Evolutionary conservation across 345 rosid genomes (phyloP), one percentile per base, ranked within the genome.

Genomic region (Linum lewisii): DNA sequence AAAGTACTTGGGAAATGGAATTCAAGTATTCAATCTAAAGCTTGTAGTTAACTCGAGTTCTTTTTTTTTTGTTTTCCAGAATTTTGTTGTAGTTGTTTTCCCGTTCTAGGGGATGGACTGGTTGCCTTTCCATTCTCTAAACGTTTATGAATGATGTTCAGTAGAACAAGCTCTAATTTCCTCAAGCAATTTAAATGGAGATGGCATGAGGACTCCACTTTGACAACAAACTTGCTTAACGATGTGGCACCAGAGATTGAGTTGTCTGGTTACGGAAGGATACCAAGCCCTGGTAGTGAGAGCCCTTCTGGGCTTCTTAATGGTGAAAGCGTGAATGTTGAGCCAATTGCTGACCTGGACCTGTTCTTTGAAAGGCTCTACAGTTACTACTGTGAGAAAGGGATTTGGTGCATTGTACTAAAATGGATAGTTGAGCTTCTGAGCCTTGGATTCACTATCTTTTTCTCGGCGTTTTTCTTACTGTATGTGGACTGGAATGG

Each of bases 361-460:
- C 79, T 90, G 32, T 94, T 94, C 76, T 82, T 94, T 24, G 97
- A 88, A 75, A 84, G 82, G 73, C 81, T 94, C 24, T 94, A 94
- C 61, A 83, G 87, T 76, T 94, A 94, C 67, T 90, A 94, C 24
- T 80, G 96, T 32, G 99, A 86, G 75, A 94, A 94, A 70, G 99
- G 99, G 29, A 87, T 94, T 64, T 84, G 93, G 90, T 94, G 96
- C 73, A 90, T 87, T 44, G 84, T 94, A 57, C 83, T 80, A 57
- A 90, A 90, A 79, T 94, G 99, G 99, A 79, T 90, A 37, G 90
- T 90, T 34, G 96, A 94, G 77, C 96, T 90, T 62, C 74, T 94
- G 50, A 87, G 84, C 79, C 73, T 94, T 42, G 96, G 87, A 54
- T 94, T 94, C 68, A 84, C 85, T 63, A 87, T 94, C 59, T 83